Conservation (phyloP, 257 asterid species). For the Solanum infundibuliforme region DNA sequence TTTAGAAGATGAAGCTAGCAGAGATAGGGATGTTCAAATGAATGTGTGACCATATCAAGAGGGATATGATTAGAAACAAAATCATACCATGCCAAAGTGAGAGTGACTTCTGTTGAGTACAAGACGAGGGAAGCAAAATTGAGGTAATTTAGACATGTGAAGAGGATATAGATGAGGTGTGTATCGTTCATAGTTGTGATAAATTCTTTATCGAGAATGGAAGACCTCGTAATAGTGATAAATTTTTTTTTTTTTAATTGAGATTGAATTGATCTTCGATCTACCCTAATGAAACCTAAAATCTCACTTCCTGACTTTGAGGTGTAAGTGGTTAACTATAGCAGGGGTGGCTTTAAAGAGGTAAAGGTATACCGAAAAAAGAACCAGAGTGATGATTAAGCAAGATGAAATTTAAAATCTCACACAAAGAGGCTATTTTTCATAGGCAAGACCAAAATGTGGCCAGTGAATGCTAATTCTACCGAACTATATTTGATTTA, state of each 20-base stretch:
- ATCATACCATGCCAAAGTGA: not conserved
- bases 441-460: not conserved
- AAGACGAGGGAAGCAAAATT: not conserved
- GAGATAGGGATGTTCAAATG: not conserved
- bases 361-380: not conserved
- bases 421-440: not conserved
- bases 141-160: not conserved
- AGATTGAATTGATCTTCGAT: accelerated
- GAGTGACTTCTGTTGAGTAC: not conserved
- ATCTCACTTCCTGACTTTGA: not conserved
- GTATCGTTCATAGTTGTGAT: accelerated
- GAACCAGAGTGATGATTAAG: not conserved
- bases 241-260: too few relatives aligned
- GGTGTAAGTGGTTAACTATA: not conserved
- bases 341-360: not conserved
- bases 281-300: too few relatives aligned
- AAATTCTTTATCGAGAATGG: too few relatives aligned
- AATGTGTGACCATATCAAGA: not conserved
- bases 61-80: not conserved
- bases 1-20: not conserved
- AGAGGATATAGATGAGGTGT: too few relatives aligned
- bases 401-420: too few relatives aligned
- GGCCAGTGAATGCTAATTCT: not conserved
- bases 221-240: not conserved
- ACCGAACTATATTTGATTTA: not conserved